A percentile compares a stretch with the other conserved stretches of the same genome.
These are phyloP conservation scores for Aurinia saxatilis DNA, from an alignment of 345 rosid species.

Conservation along the genomic window DNA sequence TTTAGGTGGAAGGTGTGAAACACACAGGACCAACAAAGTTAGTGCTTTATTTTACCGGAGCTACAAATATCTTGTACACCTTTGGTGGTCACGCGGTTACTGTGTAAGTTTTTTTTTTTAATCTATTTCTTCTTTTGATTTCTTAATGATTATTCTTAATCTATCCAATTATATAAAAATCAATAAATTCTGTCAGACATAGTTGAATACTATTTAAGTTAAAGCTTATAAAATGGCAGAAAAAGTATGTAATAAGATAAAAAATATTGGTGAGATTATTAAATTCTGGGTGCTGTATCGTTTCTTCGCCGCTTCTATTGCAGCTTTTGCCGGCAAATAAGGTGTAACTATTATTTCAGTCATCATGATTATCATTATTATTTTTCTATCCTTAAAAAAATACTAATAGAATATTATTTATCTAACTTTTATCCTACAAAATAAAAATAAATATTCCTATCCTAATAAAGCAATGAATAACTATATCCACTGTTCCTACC, in stretches of 20 bases:
- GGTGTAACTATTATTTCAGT: conserved; percentile 32
- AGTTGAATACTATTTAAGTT: conserved; percentile 17
- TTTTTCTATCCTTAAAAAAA: conserved; percentile 12
- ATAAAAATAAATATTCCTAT: neutral
- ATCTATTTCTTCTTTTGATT: neutral
- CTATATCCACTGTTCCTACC: neutral
- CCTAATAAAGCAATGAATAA: neutral
- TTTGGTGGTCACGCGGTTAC: conserved; percentile 99
- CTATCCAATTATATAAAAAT: neutral
- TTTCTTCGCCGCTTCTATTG: conserved; percentile 71
- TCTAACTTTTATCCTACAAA: neutral
- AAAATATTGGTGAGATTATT: neutral
- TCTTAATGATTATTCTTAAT: neutral
- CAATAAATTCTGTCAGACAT: conserved; percentile 22
- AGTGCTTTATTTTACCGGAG: conserved; percentile 97
- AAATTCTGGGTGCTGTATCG: conserved; percentile 25
- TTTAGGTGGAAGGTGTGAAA: conserved; percentile 52
- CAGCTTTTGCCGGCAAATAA: conserved; percentile 82
- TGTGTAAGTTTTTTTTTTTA: conserved; percentile 60
- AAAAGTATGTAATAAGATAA: neutral
- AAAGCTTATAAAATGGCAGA: conserved; percentile 5
- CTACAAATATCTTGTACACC: conserved; percentile 94
- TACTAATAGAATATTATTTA: conserved; percentile 1
- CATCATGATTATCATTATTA: conserved; percentile 17
- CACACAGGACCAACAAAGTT: conserved; percentile 76